Evolutionary conservation across 2,329 filamentous ascomycete species (phyloP), one percentile per base, ranked within the genome.

Genomic region (Cryphonectria parasitica): DNA sequence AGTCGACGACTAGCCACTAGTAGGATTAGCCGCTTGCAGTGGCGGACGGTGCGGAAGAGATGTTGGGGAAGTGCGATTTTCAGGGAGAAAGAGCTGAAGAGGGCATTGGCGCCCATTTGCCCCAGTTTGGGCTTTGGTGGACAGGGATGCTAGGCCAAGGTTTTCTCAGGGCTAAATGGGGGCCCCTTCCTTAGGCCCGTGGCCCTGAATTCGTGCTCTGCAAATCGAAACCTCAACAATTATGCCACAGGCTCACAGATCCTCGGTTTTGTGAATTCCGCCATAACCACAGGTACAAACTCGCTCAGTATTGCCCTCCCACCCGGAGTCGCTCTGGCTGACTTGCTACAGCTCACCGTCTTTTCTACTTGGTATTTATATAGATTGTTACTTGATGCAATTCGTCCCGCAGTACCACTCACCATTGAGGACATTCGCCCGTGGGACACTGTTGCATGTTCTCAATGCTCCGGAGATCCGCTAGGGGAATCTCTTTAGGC

Each of bases 1-100:
- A 45, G 45, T 49, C 22, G 34, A 34, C 34, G 34, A 52, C 22
- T 2, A n/a, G 31, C 10, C 13, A 7, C 36, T 28, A 22, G 61
- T 22, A 15, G 43, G 25, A 0, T 19, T 22, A 25, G 39, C 25
- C 25, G 54, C 54, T 58, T 31, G 54, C 54, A 17, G 54, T 28
- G 54, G 25, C 56, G 65, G 52, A 28, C 31, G 41, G 54, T 28
- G 72, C 80, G 81, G 81, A 81, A 79, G 81, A 82, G 75, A 77
- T 81, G 80, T 82, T 82, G 81, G 81, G 81, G 81, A 82, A 80
- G 76, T 82, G 80, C 80, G 80, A 49, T 58, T 13, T 31, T 15
- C 28, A 31, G 54, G 54, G 77, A 69, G 69, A 73, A 39, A 39
- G 54, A 58, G 54, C 63, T 67, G 60, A 64, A 49, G 19, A 49